Percentiles rank a stretch among this genome's conserved stretches.
phyloP scores from a whole-genome alignment of 164 flowering plant species.

The Piper longum region DNA sequence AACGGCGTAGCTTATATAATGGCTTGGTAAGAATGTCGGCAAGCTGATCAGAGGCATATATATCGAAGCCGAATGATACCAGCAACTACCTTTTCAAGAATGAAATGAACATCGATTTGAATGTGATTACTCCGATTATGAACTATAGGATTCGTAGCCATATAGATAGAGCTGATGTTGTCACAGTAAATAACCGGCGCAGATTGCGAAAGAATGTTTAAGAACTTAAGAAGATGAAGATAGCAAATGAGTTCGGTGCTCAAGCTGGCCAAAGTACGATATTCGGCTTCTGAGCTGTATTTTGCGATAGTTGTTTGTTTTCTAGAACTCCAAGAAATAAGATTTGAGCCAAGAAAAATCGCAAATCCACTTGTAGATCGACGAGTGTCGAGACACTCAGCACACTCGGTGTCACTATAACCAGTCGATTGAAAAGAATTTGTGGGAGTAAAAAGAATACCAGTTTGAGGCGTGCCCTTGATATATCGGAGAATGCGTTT shows the following conservation, averaged over 20 bases:
- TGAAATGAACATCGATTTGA: no score
- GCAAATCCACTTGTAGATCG: background rate
- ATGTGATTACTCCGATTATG: background rate
- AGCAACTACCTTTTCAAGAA: background rate
- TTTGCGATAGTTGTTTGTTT: background rate
- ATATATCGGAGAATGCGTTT: no score
- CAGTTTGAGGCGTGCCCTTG: background rate
- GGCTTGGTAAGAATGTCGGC: no score
- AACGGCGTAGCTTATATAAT: no score
- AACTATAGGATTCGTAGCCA: background rate
- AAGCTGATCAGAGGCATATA: no score
- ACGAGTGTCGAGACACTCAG: background rate
- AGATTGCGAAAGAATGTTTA: no score
- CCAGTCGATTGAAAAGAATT: background rate
- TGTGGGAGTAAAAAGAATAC: background rate
- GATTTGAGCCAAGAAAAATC: background rate
- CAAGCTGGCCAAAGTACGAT: background rate
- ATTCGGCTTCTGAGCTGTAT: background rate
- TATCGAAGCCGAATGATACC: background rate
- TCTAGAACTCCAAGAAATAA: background rate
- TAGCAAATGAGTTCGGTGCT: no score
- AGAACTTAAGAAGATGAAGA: background rate
- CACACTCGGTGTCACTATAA: background rate
- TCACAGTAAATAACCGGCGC: background rate
- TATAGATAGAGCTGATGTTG: background rate